phyloP scores from a whole-genome alignment of 2,329 filamentous ascomycete genomes.

The Neophaeococcomyces aloes region DNA sequence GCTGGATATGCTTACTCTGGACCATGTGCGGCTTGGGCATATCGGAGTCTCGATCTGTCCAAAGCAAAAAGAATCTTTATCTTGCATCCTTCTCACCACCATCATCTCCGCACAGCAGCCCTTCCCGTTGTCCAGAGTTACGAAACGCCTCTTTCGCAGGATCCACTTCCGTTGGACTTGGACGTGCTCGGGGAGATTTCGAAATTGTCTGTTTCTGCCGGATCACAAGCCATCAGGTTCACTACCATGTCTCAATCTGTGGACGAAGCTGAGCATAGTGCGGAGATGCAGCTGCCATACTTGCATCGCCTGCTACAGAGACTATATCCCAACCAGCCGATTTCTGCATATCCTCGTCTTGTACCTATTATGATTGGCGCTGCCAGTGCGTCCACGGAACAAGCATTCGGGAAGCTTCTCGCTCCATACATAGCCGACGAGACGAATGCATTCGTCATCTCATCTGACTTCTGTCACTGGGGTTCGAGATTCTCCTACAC shows the following conservation, averaged over 20 bases:
- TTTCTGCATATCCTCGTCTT: conserved; percentile 56
- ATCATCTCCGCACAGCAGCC: conserved; percentile 66
- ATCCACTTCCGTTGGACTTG: conserved; percentile 35
- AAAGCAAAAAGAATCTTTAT: conserved; percentile 82
- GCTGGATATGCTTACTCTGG: conserved; percentile 92
- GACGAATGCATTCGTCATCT: conserved; percentile 70
- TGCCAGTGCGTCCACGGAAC: conserved; percentile 56
- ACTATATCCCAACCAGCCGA: conserved; percentile 39
- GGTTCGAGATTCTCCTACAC: conserved; percentile 74
- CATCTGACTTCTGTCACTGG: conserved; percentile 97
- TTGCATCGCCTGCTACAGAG: conserved; percentile 66
- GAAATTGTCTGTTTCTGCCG: conserved; percentile 20
- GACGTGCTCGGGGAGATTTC: conserved; percentile 32
- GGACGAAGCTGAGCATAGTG: conserved; percentile 79
- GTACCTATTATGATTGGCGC: conserved; percentile 80
- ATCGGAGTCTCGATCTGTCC: conserved; percentile 74
- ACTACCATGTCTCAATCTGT: conserved; percentile 49
- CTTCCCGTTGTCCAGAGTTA: conserved; percentile 57
- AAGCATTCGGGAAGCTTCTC: conserved; percentile 57
- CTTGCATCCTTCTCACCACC: conserved; percentile 83
- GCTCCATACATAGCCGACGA: conserved; percentile 65
- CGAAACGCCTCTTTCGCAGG: conserved; percentile 33
- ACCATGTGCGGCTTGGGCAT: conserved; percentile 85
- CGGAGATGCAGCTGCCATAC: conserved; percentile 95
- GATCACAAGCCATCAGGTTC: conserved; percentile 25